Evolutionary conservation across 192 early-diverging fungal genomes (phyloP), one percentile per base, ranked within the genome.

Genomic region (Gryganskiella cystojenkinii): DNA sequence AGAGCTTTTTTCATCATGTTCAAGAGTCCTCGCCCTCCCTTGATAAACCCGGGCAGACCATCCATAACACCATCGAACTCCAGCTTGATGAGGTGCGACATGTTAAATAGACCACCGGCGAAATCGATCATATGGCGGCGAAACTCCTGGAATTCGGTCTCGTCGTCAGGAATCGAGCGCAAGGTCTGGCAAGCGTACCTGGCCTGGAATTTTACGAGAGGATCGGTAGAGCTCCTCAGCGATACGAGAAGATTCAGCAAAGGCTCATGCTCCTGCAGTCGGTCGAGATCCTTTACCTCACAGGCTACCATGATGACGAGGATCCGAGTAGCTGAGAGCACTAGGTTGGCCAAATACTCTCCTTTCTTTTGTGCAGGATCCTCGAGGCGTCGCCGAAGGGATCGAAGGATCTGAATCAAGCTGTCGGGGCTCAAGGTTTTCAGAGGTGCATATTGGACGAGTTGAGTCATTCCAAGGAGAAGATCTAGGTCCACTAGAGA

Each of bases 221-320:
- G 22, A 10, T 30, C 19, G 15, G 3, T 45, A 7, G 11, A 28
- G 25, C 31, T 61, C 43, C 5, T 20, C 45, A 27, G 27, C 60
- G 33, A 43, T 40, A 2, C 43, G 14, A 27, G 45, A 20, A 45
- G 33, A 4, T 54, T 17, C 2, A 54, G 28, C 1, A 24, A 4
- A 3, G 15, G 22, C 37, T 40, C 13, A 40, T 40, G 37, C 7
- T 40, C 7, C 7, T 40, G 7, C 37, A 9, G 40, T 17, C 63
- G 51, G 6, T 55, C 42, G 15, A 65, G 28, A 20, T 35, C 63
- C 37, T 56, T 42, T 19, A 56, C 49, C 33, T 55, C 25, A 37
- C 42, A n/a, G 24, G 22, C 52, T 54, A 52, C 63, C 63, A 65
- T 65, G 52, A 50, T 40, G 27, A 54, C 52, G 2, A 65, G 40